Base-by-base conservation (phyloP, 352 stramenopile genomes). In the Blastocystis sp. region DNA sequence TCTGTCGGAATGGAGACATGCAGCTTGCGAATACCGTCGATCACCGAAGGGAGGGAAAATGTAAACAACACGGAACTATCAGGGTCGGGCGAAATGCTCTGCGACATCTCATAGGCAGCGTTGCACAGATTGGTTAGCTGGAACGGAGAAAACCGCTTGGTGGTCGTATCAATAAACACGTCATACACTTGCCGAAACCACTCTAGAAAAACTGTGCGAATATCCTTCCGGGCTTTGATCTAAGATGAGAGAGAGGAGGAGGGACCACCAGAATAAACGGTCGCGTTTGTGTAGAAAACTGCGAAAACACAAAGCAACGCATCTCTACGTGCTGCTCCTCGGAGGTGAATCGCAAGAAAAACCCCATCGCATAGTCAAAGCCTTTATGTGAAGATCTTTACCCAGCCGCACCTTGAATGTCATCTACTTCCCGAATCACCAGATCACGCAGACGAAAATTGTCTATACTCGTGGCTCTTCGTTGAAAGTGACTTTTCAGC, bases 301-400 rank as follows among this genome's bases (percentile, higher is more conserved):
- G 73, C 8, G 73, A 50, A 30, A 85, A 54, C 34, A 85, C 16
- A n/a, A 37, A 85, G 47, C 73, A 85, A n/a, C 56, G 56, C 39
- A 85, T 11, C 20, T 68, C 56, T 37, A 45, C 39, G 26, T 24
- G 26, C 39, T 62, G 20, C 0, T 45, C 53, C 37, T 85, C 56
- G 37, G 34, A 50, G 13, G 20, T 5, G 68, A 85, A 85, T 7
- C 30, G 39, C 53, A 85, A 53, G 45, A 66, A 54, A 30, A 66
- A 85, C n/a, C 73, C 73, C 30, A 65, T 24, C 16, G 43, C 45
- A 45, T 85, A 85, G 26, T 85, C 73, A 85, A 66, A 85, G 4
- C 47, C 73, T 66, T n/a, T 59, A 2, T 13, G 50, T 59, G 11
- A 59, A 13, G 13, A n/a, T 59, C 50, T 59, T 59, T 1, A n/a